These are phyloP conservation scores for Phalaenopsis hybrid DNA, from an alignment of 116 monocot species.

Conservation along the genomic window DNA sequence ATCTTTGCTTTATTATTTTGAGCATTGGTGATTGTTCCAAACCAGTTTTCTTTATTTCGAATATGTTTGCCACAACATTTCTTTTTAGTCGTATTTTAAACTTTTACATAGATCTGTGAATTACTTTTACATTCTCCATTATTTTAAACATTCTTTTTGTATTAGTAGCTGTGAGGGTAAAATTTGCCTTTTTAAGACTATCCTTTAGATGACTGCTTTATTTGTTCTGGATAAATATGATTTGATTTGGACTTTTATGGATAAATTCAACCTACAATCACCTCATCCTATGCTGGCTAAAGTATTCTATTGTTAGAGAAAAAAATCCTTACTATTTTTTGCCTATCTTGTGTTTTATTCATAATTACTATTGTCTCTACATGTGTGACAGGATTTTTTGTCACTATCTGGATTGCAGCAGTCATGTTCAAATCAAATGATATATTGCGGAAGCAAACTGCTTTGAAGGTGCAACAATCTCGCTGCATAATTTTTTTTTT, in stretches of 20 bases:
- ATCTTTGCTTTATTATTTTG: not conserved
- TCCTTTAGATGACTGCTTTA: not conserved
- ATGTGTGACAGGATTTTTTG: constrained; percentile 71
- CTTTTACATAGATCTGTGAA: not conserved
- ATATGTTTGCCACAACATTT: not conserved
- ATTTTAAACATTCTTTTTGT: not conserved
- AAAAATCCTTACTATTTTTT: not conserved
- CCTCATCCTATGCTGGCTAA: not conserved
- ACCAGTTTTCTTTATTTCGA: not conserved
- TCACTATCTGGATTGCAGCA: constrained; percentile 94
- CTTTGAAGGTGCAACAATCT: constrained; percentile 60
- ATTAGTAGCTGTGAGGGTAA: not conserved
- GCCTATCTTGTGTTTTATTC: not conserved
- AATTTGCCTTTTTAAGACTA: not conserved
- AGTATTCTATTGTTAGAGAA: not conserved
- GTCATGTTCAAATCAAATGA: constrained; percentile 99
- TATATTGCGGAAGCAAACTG: constrained; percentile 87
- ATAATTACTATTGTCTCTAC: not conserved
- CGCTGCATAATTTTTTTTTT: not conserved
- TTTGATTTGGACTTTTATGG: not conserved
- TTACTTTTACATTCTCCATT: not conserved
- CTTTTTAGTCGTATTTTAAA: not conserved
- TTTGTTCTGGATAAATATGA: not conserved
- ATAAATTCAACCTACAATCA: not conserved
- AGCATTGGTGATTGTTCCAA: too few relatives aligned